Evolutionary conservation across 176 grass and related monocot genomes (phyloP).

Genomic region (Triticum timopheevii): DNA sequence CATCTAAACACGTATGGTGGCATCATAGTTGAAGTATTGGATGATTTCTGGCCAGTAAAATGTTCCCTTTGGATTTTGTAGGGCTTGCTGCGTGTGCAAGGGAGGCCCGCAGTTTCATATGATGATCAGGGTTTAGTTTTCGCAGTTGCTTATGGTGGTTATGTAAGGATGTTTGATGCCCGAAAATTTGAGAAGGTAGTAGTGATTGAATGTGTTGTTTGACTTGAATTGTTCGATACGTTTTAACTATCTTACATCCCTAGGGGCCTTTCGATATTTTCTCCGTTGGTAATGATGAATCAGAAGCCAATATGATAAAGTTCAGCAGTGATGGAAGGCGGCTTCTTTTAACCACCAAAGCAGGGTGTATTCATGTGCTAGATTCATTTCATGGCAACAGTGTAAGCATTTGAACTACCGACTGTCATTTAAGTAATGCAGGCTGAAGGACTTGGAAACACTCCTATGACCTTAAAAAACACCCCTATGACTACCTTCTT

Average conservation of each 20-base stretch:
- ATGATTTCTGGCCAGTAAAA: constrained; percentile 7
- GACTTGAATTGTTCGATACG: background rate
- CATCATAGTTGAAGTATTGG: background rate
- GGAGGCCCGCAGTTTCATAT: constrained; percentile 90
- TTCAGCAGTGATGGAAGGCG: constrained; percentile 84
- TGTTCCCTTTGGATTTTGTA: constrained; percentile 37
- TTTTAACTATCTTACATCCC: constrained; percentile 18
- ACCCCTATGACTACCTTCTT: background rate
- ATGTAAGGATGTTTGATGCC: constrained; percentile 82
- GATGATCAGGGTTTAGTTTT: constrained; percentile 95
- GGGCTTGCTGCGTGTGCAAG: constrained; percentile 87
- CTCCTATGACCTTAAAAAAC: background rate
- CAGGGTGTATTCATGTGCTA: constrained; percentile 79
- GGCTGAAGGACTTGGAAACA: background rate
- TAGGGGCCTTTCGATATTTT: constrained; percentile 92
- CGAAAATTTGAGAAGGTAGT: constrained; percentile 85
- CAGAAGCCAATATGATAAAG: constrained; percentile 91
- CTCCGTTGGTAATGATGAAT: constrained; percentile 60
- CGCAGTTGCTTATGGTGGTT: constrained; percentile 75
- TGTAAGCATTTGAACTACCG: constrained; percentile 46
- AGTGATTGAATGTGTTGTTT: constrained; percentile 10
- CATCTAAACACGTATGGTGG: background rate
- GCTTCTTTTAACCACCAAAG: constrained; percentile 89
- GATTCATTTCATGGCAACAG: constrained; percentile 89
- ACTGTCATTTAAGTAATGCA: background rate